Percentiles rank a stretch among this genome's conserved stretches.
Evolutionary conservation across 2,329 filamentous ascomycete species (phyloP).

Genomic region (Verticillium longisporum): DNA sequence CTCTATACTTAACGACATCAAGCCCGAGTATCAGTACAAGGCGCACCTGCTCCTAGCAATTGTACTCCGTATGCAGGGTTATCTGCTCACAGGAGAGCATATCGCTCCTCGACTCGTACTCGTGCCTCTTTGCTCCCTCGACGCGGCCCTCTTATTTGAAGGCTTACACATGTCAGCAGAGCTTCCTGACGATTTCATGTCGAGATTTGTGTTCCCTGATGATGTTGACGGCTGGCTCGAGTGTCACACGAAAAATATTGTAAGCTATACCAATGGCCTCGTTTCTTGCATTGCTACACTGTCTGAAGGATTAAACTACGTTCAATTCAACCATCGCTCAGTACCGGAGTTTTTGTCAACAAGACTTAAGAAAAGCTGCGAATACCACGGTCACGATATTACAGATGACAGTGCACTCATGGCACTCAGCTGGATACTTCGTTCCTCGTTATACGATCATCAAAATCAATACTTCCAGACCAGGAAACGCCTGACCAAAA

Average conservation of each 20-base stretch:
- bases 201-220: not conserved
- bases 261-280: not conserved
- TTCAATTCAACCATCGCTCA: not conserved
- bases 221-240: not conserved
- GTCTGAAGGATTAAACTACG: too few relatives aligned
- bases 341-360: not conserved
- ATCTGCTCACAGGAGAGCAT: not conserved
- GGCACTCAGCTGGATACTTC: not conserved
- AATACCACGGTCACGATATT: not conserved
- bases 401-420: not conserved
- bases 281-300: not conserved
- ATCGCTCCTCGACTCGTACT: too few relatives aligned
- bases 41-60: not conserved
- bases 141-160: not conserved
- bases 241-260: not conserved
- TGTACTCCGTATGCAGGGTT: not conserved
- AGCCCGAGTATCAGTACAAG: not conserved
- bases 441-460: not conserved
- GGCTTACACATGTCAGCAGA: not conserved
- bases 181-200: not conserved
- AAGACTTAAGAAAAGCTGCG: not conserved
- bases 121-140: too few relatives aligned
- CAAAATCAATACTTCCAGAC: too few relatives aligned
- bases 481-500: too few relatives aligned
- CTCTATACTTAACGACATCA: not conserved